A percentile compares a stretch with the other conserved stretches of the same genome.
Evolutionary conservation across 2,329 filamentous ascomycete species (phyloP).

Genomic region (Fusarium annulatum): DNA sequence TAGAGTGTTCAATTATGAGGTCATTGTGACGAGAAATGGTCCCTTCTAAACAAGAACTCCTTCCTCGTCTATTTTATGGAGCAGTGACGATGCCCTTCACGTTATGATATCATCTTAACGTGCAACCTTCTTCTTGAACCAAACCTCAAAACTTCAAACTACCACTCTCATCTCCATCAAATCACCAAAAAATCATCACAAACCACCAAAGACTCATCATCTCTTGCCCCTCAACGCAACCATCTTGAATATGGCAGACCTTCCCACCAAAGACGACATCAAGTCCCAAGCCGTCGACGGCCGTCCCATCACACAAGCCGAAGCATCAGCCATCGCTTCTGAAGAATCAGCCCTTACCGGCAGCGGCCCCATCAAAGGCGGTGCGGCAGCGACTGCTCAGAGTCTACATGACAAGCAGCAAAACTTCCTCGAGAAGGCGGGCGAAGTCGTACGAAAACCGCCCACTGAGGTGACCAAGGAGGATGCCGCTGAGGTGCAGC

Average conservation of each 20-base stretch:
- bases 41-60: not conserved
- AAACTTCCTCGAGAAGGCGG: not conserved
- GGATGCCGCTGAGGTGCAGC: not conserved
- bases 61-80: constrained; percentile 14
- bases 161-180: too few relatives aligned
- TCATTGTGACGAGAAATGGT: not conserved
- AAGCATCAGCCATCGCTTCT: constrained; percentile 16
- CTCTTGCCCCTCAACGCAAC: too few relatives aligned
- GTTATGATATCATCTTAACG: constrained; percentile 7
- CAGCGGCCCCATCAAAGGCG: constrained; percentile 14
- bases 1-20: not conserved
- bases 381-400: not conserved
- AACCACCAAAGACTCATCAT: too few relatives aligned
- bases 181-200: not conserved
- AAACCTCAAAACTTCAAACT: not conserved
- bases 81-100: not conserved
- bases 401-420: not conserved
- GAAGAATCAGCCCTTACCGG: constrained; percentile 30
- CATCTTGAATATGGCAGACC: not conserved
- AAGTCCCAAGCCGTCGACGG: constrained; percentile 18
- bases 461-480: not conserved
- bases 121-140: not conserved
- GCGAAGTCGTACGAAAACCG: not conserved
- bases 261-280: constrained; percentile 27
- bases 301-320: constrained; percentile 22